Base-by-base conservation (phyloP, 2,329 filamentous ascomycete species). In the Herpotrichia juniperi region DNA sequence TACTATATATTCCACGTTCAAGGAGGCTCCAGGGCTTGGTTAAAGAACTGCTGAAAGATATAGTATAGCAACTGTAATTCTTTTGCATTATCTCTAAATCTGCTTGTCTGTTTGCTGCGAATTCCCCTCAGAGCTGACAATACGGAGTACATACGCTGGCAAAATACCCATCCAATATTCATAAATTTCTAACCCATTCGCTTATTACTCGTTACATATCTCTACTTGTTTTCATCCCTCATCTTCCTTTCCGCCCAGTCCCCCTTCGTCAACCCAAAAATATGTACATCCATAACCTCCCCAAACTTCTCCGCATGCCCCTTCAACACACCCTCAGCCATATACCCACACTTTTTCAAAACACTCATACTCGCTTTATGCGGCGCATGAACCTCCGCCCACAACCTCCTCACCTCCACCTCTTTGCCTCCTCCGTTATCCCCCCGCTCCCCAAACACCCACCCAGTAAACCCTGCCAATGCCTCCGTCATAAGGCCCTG, bases 311-410 rank as follows among this genome's bases (percentile, higher is more conserved):
- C 64, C 12, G 66, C 56, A 48, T 68, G 61, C 6, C 61, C 67
- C 61, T 63, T 72, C 56, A 71, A 48, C 22, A 68, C 59, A 1
- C 75, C 75, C 56, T 78, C 76, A 17, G 48, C 42, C 25, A 39
- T 46, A 58, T 73, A 78, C 8, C 75, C 75, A 50, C 66, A 68
- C 62, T 72, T 74, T 50, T 71, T 56, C 52, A 79, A 63, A 32
- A 68, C 58, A 37, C 63, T 63, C 57, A 64, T 67, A 53, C 74
- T 77, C 6, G 51, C 73, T 16, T 40, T 17, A 56, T 78, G 78
- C 8, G 51, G 61, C n/a, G 54, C 56, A 30, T 61, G 64, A 2
- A 71, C 66, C 5, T 54, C 49, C 1, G 62, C 72, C 46, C 59
- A 71, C 34, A 78, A 12, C 45, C 68, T 59, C 26, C 59, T 59